These are phyloP conservation scores for Pigoraptor vietnamica DNA, from an alignment of 78 protist genomes.

Conservation along the genomic window DNA sequence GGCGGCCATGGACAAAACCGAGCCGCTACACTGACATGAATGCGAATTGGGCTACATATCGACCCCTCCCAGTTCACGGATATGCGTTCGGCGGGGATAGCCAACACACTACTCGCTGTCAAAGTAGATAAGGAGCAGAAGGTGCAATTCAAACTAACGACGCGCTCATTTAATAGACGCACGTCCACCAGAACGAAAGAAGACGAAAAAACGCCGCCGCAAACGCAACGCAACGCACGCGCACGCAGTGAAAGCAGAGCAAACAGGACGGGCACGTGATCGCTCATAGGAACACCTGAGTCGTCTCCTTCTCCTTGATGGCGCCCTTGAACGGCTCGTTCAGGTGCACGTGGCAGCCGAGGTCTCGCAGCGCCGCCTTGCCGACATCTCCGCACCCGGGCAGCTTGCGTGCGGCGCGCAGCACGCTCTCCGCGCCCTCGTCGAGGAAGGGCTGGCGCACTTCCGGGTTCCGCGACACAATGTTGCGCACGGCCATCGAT, in stretches of 20 bases:
- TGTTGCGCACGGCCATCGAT: neutral
- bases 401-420: neutral
- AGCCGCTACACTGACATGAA: neutral
- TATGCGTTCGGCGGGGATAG: too few species aligned
- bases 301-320: neutral
- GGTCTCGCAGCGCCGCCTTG: neutral
- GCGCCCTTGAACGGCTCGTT: slow-evolving; percentile 1
- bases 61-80: too few species aligned
- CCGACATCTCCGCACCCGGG: neutral
- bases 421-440: neutral
- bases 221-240: too few species aligned
- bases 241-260: too few species aligned
- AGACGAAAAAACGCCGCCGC: too few species aligned
- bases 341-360: slow-evolving; percentile 2
- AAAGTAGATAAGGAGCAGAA: too few species aligned
- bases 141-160: too few species aligned
- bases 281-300: neutral
- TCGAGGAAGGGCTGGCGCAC: neutral
- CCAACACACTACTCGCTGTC: too few species aligned
- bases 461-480: neutral
- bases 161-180: too few species aligned
- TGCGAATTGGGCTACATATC: too few species aligned
- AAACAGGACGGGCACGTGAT: too few species aligned
- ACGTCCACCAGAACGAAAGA: too few species aligned
- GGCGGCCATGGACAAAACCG: neutral